phyloP scores from a whole-genome alignment of 2,329 filamentous ascomycete genomes.

The Chrysosporium keratinophilum region DNA sequence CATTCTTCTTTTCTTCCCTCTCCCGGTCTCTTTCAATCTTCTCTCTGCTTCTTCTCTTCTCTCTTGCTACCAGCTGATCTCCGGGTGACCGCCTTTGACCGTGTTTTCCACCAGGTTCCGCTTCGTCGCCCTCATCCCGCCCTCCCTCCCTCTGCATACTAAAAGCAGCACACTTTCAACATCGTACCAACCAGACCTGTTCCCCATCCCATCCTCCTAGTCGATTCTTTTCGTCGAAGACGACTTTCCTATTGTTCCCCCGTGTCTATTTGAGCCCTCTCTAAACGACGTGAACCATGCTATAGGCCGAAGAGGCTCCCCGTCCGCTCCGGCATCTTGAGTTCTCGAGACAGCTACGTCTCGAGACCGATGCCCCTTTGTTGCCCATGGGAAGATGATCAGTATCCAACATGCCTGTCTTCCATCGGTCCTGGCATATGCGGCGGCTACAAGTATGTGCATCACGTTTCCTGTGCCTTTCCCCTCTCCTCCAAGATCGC shows the following conservation, averaged over 20 bases:
- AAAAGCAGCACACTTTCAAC: neutral
- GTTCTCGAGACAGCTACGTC: constrained; percentile 25
- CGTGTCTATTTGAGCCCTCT: constrained; percentile 2
- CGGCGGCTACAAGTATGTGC: constrained; percentile 28
- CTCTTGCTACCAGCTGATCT: neutral
- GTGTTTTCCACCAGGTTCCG: constrained; percentile 5
- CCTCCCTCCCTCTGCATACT: constrained; percentile 12
- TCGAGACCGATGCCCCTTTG: constrained; percentile 25
- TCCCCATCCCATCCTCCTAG: neutral
- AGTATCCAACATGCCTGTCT: constrained; percentile 30
- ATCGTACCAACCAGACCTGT: neutral
- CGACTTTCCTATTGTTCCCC: constrained; percentile 1
- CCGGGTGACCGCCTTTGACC: constrained; percentile 3
- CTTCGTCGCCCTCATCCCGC: constrained; percentile 15
- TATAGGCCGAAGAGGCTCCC: constrained; percentile 25
- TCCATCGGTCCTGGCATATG: constrained; percentile 27
- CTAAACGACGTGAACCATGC: constrained; percentile 27
- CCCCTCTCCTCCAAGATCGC: neutral
- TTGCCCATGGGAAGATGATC: constrained; percentile 34
- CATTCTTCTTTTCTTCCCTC: constrained; percentile 1
- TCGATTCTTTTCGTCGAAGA: neutral
- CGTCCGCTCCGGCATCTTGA: constrained; percentile 29
- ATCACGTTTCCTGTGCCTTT: constrained; percentile 17
- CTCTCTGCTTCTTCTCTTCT: constrained; percentile 2
- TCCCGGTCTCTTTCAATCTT: constrained; percentile 1